A percentile compares a stretch with the other conserved stretches of the same genome.
These are phyloP conservation scores for Phytophthora sp. DNA, from an alignment of 352 stramenopile genomes.

Conservation along the genomic window DNA sequence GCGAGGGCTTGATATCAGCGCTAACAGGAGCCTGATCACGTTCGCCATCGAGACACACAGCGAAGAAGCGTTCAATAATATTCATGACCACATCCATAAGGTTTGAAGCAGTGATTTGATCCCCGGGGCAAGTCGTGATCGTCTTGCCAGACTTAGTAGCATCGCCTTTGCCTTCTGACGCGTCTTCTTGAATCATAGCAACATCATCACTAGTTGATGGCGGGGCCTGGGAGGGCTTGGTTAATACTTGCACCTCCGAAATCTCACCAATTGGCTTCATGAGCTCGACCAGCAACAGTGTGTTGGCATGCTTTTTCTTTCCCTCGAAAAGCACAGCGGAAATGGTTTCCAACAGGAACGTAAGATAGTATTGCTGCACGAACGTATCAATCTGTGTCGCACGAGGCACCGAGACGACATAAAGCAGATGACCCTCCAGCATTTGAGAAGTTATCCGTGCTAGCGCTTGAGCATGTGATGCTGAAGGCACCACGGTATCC, in stretches of 20 bases:
- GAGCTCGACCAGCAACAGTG: constrained; percentile 69
- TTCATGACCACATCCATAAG: constrained; percentile 66
- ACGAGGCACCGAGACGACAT: constrained; percentile 47
- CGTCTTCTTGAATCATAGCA: constrained; percentile 35
- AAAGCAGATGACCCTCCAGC: constrained; percentile 59
- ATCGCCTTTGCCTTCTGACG: constrained; percentile 11
- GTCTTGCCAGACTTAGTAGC: constrained; percentile 24
- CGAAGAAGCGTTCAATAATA: constrained; percentile 50
- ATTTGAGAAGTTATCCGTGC: constrained; percentile 51
- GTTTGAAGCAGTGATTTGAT: constrained; percentile 44
- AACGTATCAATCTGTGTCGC: constrained; percentile 61
- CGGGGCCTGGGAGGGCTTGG: not conserved
- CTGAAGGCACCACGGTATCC: constrained; percentile 58
- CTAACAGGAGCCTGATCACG: not conserved
- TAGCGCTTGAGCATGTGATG: constrained; percentile 62
- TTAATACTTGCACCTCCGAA: constrained; percentile 19
- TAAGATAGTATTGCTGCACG: constrained; percentile 77
- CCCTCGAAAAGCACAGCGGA: constrained; percentile 74
- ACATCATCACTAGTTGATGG: constrained; percentile 34
- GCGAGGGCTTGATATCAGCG: constrained; percentile 30
- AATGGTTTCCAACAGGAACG: constrained; percentile 83
- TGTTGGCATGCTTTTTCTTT: constrained; percentile 83
- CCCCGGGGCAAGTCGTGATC: constrained; percentile 32
- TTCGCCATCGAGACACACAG: constrained; percentile 35
- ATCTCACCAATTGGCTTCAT: constrained; percentile 46